phyloP scores from a whole-genome alignment of 139 green algal species.

The Tetradesmus obliquus region DNA sequence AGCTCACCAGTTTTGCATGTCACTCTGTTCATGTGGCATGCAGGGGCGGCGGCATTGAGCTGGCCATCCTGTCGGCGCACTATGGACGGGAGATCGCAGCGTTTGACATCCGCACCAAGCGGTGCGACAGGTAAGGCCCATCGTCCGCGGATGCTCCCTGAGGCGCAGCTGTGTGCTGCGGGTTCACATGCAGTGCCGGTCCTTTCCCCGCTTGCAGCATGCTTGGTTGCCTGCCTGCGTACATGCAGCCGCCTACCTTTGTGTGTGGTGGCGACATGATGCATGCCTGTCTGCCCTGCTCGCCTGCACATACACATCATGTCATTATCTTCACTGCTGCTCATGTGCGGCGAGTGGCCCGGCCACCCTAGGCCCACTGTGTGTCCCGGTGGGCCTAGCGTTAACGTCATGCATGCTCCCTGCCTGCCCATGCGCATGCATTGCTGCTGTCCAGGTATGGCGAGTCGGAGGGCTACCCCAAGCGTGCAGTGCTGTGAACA shows the following conservation, averaged over 20 bases:
- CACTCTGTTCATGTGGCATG: constrained; percentile 7
- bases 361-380: background rate
- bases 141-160: constrained; percentile 17
- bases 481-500: constrained; percentile 41
- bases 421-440: background rate
- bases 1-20: too few relatives aligned
- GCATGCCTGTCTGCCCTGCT: too few relatives aligned
- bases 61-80: constrained; percentile 87
- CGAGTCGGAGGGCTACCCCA: constrained; percentile 52
- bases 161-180: too few relatives aligned
- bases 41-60: constrained; percentile 97
- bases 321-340: too few relatives aligned
- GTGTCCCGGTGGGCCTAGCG: too few relatives aligned
- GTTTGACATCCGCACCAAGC: constrained; percentile 91
- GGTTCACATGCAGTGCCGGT: background rate
- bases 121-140: constrained; percentile 86
- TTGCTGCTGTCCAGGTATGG: background rate
- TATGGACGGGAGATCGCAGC: constrained; percentile 89
- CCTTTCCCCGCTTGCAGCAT: background rate
- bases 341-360: background rate
- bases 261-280: too few relatives aligned
- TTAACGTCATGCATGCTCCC: background rate
- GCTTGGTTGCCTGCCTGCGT: background rate
- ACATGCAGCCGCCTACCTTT: background rate
- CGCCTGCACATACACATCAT: too few relatives aligned